A percentile compares a stretch with the other conserved stretches of the same genome.
Conservation (phyloP, 345 rosid genomes). For the Pugionium cornutum region DNA sequence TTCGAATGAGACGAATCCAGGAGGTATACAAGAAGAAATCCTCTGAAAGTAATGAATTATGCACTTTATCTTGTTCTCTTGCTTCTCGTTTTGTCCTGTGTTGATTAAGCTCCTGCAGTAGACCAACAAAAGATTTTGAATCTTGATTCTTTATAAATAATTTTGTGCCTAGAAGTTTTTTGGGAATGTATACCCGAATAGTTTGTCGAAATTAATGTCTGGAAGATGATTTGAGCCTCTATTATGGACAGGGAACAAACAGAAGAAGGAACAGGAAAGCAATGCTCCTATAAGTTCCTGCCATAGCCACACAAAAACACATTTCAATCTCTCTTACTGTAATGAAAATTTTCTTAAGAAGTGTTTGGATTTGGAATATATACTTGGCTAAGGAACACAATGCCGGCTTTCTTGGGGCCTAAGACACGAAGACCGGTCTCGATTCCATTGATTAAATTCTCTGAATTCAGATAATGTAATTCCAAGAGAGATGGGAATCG, state of each 20-base stretch:
- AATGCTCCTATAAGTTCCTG: conserved; percentile 40
- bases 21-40: conserved; percentile 58
- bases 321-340: neutral
- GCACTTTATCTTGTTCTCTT: conserved; percentile 69
- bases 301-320: neutral
- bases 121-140: conserved; percentile 10
- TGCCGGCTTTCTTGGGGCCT: conserved; percentile 64
- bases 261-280: conserved; percentile 43
- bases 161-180: neutral
- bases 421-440: conserved; percentile 57
- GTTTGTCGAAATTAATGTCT: conserved; percentile 63
- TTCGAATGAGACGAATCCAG: conserved; percentile 76
- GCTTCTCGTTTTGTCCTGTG: conserved; percentile 45
- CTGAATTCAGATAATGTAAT: conserved; percentile 61
- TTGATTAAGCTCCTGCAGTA: conserved; percentile 57
- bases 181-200: conserved; percentile 54
- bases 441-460: conserved; percentile 38
- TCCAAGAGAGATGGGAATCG: conserved; percentile 68
- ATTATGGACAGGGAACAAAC: conserved; percentile 63
- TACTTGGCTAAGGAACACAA: conserved; percentile 81
- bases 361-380: neutral
- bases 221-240: conserved; percentile 62
- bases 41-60: conserved; percentile 70
- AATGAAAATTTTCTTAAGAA: too few relatives aligned
- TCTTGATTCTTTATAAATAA: neutral